These are phyloP conservation scores for Spizellomyces sp. DNA, from an alignment of 192 early-diverging fungal genomes.

Conservation along the genomic window DNA sequence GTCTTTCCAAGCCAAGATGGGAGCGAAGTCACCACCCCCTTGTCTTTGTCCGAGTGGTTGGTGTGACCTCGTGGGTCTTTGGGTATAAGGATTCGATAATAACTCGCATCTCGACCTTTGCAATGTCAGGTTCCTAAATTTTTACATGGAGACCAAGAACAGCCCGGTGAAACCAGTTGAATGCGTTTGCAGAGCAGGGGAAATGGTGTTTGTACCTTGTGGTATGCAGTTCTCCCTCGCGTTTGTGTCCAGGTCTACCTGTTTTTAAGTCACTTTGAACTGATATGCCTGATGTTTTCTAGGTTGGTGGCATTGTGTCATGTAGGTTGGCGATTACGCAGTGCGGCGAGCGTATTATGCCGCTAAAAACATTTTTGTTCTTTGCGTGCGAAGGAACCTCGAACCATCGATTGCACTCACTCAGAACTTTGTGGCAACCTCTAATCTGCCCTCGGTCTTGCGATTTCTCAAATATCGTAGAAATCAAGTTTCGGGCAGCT, in stretches of 20 bases:
- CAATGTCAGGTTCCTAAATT: conserved; percentile 48
- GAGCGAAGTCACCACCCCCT: conserved; percentile 69
- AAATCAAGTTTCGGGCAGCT: conserved; percentile 56
- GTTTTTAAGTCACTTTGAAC: no score
- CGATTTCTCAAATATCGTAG: conserved; percentile 49
- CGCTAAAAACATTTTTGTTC: neutral
- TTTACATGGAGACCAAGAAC: conserved; percentile 53
- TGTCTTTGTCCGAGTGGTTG: conserved; percentile 70
- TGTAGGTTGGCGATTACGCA: conserved; percentile 21
- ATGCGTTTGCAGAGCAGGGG: conserved; percentile 66
- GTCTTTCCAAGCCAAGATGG: conserved; percentile 68
- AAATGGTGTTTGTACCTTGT: conserved; percentile 70
- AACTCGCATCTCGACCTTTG: neutral
- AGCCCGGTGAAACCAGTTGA: conserved; percentile 51
- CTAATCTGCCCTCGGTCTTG: conserved; percentile 56
- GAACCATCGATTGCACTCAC: conserved; percentile 70
- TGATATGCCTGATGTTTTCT: neutral
- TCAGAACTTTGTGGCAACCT: conserved; percentile 69
- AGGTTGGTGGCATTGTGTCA: conserved; percentile 76
- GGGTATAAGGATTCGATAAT: no score
- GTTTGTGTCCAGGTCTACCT: no score
- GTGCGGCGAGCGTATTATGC: no score
- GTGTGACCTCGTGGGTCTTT: neutral
- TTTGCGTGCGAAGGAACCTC: conserved; percentile 43
- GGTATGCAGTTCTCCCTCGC: conserved; percentile 28